Conservation (phyloP, 345 rosid species). For the Eucalyptus tenuipes region DNA sequence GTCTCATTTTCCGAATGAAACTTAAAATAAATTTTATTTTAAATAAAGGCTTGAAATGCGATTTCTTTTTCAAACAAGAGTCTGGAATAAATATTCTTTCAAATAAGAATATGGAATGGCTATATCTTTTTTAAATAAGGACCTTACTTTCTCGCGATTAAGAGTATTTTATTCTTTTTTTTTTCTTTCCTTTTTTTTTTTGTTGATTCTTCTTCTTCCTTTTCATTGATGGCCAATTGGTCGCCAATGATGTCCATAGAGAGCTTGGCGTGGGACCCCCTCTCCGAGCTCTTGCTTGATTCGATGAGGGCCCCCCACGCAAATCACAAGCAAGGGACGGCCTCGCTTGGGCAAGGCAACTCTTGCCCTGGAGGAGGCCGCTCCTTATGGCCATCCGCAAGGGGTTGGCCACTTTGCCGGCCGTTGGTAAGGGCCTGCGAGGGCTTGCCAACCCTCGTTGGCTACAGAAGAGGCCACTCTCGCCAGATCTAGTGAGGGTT, state of each 20-base stretch:
- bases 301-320: fast-evolving
- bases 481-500: fast-evolving
- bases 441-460: fast-evolving
- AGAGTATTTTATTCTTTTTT: too few species aligned
- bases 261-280: fast-evolving
- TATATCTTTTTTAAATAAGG: too few species aligned
- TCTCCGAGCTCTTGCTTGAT: fast-evolving
- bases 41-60: fast-evolving
- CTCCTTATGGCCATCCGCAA: too few species aligned
- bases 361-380: fast-evolving
- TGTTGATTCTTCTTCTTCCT: fast-evolving
- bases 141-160: fast-evolving
- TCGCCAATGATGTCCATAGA: fast-evolving
- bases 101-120: too few species aligned
- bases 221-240: fast-evolving
- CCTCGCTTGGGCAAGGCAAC: fast-evolving
- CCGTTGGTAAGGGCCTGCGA: fast-evolving
- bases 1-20: fast-evolving
- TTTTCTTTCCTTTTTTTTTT: fast-evolving
- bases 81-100: too few species aligned
- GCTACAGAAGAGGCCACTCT: fast-evolving
- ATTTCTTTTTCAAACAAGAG: too few species aligned
- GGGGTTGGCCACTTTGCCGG: fast-evolving
- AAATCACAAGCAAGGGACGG: fast-evolving
- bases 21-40: too few species aligned